These are phyloP conservation scores for Rosa rugosa DNA, from an alignment of 306 rosid genomes.

Conservation along the genomic window DNA sequence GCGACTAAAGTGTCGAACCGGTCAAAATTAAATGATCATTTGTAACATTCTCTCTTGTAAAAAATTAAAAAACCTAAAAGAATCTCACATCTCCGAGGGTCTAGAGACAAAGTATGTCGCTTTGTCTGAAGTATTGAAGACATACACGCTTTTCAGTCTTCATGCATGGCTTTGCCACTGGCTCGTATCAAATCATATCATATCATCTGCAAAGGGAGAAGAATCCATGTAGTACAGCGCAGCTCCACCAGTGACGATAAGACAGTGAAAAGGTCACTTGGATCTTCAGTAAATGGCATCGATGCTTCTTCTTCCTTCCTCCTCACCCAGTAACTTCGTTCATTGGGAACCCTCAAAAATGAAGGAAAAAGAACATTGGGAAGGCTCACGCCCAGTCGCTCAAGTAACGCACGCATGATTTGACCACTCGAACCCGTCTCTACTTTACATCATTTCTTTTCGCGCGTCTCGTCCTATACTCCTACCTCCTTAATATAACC, in stretches of 20 bases:
- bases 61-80: no score
- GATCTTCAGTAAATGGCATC: neutral
- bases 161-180: neutral
- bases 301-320: neutral
- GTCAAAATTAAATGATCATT: no score
- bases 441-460: neutral
- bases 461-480: constrained; percentile 3
- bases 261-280: neutral
- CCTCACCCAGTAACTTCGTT: neutral
- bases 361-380: constrained; percentile 5
- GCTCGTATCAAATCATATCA: neutral
- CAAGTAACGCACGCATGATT: constrained; percentile 42
- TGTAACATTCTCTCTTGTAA: no score
- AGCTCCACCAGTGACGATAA: neutral
- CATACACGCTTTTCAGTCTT: constrained; percentile 3
- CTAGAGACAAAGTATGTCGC: neutral
- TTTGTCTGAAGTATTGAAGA: neutral
- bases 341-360: neutral
- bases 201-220: neutral
- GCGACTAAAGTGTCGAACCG: no score
- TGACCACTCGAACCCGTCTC: constrained; percentile 47
- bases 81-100: no score
- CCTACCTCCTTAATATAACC: neutral
- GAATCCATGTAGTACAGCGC: neutral
- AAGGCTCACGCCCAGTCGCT: constrained; percentile 23